Base-by-base conservation (phyloP, 805 yeast species). In the Yamadazyma olivae region DNA sequence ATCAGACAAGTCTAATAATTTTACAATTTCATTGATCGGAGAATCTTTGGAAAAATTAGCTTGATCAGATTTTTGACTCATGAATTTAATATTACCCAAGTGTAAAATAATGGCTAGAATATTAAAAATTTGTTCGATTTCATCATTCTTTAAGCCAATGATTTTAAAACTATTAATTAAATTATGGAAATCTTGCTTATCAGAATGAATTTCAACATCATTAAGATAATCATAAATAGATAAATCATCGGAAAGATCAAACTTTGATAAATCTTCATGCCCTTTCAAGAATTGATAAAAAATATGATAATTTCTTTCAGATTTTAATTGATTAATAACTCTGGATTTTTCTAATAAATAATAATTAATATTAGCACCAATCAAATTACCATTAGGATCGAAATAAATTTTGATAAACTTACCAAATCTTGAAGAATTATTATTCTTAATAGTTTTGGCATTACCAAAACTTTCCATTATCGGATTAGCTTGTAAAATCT, bases 351-450 rank as follows among this genome's bases (percentile, higher is more conserved):
- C 99, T 27, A 93, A 64, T 17, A 93, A 65, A 51, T 93, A 93
- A 87, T 96, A 93, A 50, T 91, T 96, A 33, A 93, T 88, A 46
- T 85, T 82, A 8, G 98, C 98, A 9, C 96, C 96, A 15, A 76
- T 70, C 30, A 93, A 82, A 40, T 73, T 73, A 3, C 87, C 87
- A 38, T 75, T 71, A 15, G 35, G 27, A 30, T 40, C 33, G 48
- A 91, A 86, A 54, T 81, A 88, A 40, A 93, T 85, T 52, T 89
- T 83, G 45, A 93, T 86, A 53, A 93, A 93, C 62, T 93, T 93
- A 25, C 99, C 99, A 57, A 93, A 93, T 53, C 99, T 77, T 5
- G 98, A 91, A 3, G 97, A 89, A 59, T 93, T 93, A 57, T 90
- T 81, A 57, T 93, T 93, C 51, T 93, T 77, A 12, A 88, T 86